A percentile compares a stretch with the other conserved stretches of the same genome.
Evolutionary conservation across 2,329 filamentous ascomycete genomes (phyloP).

Genomic region (Fusarium gaditjirri): DNA sequence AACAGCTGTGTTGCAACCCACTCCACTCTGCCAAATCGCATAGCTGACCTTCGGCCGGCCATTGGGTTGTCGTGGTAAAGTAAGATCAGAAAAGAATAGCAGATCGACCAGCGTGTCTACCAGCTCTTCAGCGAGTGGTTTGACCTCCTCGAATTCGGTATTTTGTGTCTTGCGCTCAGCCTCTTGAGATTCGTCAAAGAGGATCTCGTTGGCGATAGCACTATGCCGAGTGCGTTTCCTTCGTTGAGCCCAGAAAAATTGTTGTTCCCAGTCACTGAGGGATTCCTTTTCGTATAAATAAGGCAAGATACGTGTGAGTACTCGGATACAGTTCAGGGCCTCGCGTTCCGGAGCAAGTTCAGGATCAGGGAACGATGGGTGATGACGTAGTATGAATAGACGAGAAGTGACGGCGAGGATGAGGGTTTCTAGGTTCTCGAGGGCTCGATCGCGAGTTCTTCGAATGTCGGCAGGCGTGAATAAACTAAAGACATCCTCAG

Average conservation of each 20-base stretch:
- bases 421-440: slow-evolving; percentile 90
- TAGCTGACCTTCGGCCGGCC: slow-evolving; percentile 86
- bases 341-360: slow-evolving; percentile 87
- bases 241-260: slow-evolving; percentile 88
- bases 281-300: slow-evolving; percentile 92
- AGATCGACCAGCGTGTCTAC: slow-evolving; percentile 90
- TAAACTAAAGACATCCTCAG: slow-evolving; percentile 95
- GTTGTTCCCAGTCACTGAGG: slow-evolving; percentile 86
- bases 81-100: slow-evolving; percentile 91
- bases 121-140: slow-evolving; percentile 90
- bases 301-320: slow-evolving; percentile 88
- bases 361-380: slow-evolving; percentile 88
- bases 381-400: slow-evolving; percentile 83
- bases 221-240: slow-evolving; percentile 76
- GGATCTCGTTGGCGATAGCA: slow-evolving; percentile 75
- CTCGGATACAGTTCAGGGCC: slow-evolving; percentile 93
- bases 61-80: slow-evolving; percentile 77
- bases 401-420: slow-evolving; percentile 85
- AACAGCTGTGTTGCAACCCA: slow-evolving; percentile 91
- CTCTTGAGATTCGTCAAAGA: slow-evolving; percentile 81
- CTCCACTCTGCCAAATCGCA: slow-evolving; percentile 97
- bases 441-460: slow-evolving; percentile 83
- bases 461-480: slow-evolving; percentile 91
- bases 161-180: slow-evolving; percentile 58
- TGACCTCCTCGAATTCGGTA: slow-evolving; percentile 81